A percentile compares a stretch with the other conserved stretches of the same genome.
phyloP scores from a whole-genome alignment of 306 rosid genomes.

The Crataegus laevigata region DNA sequence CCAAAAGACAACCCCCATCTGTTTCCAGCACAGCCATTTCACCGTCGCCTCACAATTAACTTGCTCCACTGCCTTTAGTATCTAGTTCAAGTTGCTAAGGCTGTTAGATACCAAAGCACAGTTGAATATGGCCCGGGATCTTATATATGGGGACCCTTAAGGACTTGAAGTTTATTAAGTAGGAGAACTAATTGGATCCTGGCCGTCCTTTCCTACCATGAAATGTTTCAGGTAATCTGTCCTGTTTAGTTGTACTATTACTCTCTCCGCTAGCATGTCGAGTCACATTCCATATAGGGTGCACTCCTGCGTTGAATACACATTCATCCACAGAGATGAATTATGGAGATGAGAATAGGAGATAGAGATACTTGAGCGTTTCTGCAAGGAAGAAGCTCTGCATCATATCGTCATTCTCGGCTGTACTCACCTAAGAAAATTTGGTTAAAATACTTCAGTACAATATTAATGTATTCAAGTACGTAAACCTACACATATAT shows the following conservation, averaged over 20 bases:
- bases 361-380: constrained; percentile 59
- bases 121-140: neutral
- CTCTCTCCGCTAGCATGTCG: constrained; percentile 1
- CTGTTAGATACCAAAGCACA: neutral
- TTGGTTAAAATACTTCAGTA: neutral
- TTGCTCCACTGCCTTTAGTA: neutral
- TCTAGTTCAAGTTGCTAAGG: constrained; percentile 3
- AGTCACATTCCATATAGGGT: constrained; percentile 44
- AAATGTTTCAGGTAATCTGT: constrained; percentile 27
- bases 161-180: constrained; percentile 1
- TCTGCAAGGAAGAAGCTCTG: constrained; percentile 70
- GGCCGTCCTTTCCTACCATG: constrained; percentile 36
- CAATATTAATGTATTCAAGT: neutral
- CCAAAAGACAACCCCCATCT: neutral
- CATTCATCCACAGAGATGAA: constrained; percentile 50
- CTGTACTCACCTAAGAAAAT: constrained; percentile 37
- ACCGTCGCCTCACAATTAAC: neutral
- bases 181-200: neutral
- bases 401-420: constrained; percentile 46
- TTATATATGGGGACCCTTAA: neutral
- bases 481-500: neutral
- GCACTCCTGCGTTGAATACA: constrained; percentile 70
- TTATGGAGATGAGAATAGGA: constrained; percentile 56
- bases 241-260: constrained; percentile 1
- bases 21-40: neutral